Base-by-base conservation (phyloP, 2,329 filamentous ascomycete species). In the Knoxdaviesia capensis region DNA sequence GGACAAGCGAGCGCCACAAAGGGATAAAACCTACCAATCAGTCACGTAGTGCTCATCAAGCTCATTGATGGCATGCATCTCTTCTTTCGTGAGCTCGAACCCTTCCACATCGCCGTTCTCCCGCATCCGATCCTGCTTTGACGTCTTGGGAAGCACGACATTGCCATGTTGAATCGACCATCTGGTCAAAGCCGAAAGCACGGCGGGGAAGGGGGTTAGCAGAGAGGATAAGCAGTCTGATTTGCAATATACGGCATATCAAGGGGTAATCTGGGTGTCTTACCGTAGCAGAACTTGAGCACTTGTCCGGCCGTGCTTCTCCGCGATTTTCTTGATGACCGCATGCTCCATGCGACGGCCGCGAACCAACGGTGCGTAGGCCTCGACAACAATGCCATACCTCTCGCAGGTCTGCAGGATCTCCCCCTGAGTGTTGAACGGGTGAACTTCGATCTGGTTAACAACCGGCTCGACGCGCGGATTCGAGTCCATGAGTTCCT, bases 381-480 rank as follows among this genome's bases (percentile, higher is more conserved):
- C 83, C 58, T 90, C 75, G 2, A 90, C 67, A 0, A 77, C 60
- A 44, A 90, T 86, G 34, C 64, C 61, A 48, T 87, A 63, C 46
- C 71, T 60, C 44, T 71, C 65, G 52, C 83, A 83, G 49, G 73
- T 76, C 8, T 68, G 64, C 1, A 74, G 69, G 47, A 90, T 85
- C 34, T 68, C 65, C 0, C 63, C 65, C 41, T 78, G 72, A 2
- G 80, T 85, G 55, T 87, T 84, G 68, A 88, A 90, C 0, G 81
- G 82, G 47, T 88, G 81, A 2, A 87, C 69, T 55, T 88, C 80
- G 50, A 87, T 78, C 59, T 90, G 83, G 52, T 88, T 88, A 41
- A 88, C 72, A 1, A 74, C 71, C 0, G 83, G 82, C 7, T 62
- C 56, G 38, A 81, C 67, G 1, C 66, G 64, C 0, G 79, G 76